phyloP scores from a whole-genome alignment of 208 protist genomes.

The Acanthamoeba lenticulata region DNA sequence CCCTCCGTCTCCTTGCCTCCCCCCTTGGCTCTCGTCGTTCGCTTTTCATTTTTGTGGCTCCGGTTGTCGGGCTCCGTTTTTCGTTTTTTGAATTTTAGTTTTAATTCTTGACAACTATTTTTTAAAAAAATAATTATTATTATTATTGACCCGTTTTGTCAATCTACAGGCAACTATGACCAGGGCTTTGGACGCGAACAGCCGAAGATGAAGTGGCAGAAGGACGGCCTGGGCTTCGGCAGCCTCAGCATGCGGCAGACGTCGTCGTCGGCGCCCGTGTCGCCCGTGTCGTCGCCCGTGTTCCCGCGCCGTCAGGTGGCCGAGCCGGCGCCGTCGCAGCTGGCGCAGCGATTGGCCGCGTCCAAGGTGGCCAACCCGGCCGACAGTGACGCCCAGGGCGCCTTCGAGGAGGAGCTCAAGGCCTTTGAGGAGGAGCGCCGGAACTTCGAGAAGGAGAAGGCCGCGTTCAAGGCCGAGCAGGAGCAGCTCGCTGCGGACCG shows the following conservation, averaged over 20 bases:
- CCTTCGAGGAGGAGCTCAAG: background rate
- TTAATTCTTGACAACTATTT: background rate
- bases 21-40: background rate
- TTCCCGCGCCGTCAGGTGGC: background rate
- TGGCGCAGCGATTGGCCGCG: background rate
- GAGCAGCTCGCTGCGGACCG: background rate
- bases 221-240: slow-evolving; percentile 2
- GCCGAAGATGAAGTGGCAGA: slow-evolving; percentile 54
- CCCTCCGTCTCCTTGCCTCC: background rate
- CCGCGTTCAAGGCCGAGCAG: background rate
- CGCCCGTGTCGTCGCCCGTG: background rate
- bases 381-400: background rate
- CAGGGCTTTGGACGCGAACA: slow-evolving; percentile 26
- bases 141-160: background rate
- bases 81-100: background rate
- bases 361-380: background rate
- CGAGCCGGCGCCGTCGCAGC: background rate
- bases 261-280: background rate
- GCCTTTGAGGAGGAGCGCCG: background rate
- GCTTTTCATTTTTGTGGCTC: background rate
- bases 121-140: background rate
- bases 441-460: background rate
- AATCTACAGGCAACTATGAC: background rate
- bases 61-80: background rate
- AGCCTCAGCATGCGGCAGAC: background rate